phyloP scores from a whole-genome alignment of 140 eudicot genomes.

The Oenanthe javanica region DNA sequence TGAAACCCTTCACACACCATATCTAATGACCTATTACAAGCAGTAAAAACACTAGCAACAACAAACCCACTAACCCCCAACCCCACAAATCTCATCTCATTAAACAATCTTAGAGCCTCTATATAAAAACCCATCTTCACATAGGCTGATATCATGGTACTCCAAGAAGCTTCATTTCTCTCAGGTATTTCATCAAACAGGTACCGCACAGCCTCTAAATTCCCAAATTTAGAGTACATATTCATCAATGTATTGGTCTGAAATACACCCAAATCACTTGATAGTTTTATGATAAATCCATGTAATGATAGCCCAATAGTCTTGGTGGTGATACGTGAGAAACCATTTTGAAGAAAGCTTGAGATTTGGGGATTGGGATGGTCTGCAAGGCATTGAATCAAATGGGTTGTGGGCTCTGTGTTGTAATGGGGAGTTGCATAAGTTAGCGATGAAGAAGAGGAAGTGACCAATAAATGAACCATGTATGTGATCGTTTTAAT shows the following conservation, averaged over 20 bases:
- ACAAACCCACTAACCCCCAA: slow-evolving; percentile 37
- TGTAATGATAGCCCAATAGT: slow-evolving; percentile 49
- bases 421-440: neutral
- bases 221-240: slow-evolving; percentile 53
- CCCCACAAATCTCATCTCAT: slow-evolving; percentile 49
- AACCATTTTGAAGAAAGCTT: slow-evolving; percentile 50
- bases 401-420: slow-evolving; percentile 2
- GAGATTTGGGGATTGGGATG: slow-evolving; percentile 38
- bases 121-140: slow-evolving; percentile 31
- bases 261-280: slow-evolving; percentile 28
- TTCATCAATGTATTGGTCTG: slow-evolving; percentile 57
- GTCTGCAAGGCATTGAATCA: slow-evolving; percentile 21
- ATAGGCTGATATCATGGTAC: slow-evolving; percentile 61
- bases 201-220: slow-evolving; percentile 29
- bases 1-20: slow-evolving; percentile 61
- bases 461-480: neutral
- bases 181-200: slow-evolving; percentile 76
- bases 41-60: slow-evolving; percentile 65
- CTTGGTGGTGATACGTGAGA: slow-evolving; percentile 39
- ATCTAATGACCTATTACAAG: slow-evolving; percentile 34
- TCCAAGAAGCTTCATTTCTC: slow-evolving; percentile 73
- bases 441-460: slow-evolving; percentile 2
- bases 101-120: slow-evolving; percentile 37
- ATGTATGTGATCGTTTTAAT: too few relatives aligned
- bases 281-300: slow-evolving; percentile 34